Conservation (phyloP, 805 yeast species). For the Hanseniaspora taiwanica region DNA sequence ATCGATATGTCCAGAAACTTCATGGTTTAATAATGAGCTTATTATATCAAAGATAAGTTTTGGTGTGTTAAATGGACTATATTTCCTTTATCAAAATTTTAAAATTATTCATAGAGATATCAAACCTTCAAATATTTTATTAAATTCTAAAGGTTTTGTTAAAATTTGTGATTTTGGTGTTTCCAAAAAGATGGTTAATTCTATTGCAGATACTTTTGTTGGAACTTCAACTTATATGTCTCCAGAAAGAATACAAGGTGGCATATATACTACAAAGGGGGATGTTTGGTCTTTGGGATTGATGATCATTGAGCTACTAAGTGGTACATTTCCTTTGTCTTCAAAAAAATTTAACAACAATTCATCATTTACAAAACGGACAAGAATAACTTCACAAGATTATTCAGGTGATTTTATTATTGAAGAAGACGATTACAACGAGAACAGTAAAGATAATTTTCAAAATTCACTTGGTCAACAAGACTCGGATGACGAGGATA, state of each 20-base stretch:
- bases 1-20: slow-evolving; percentile 7
- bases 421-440: background rate
- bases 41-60: slow-evolving; percentile 63
- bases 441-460: background rate
- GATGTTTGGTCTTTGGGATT: slow-evolving; percentile 97
- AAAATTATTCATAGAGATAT: slow-evolving; percentile 91
- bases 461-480: background rate
- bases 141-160: slow-evolving; percentile 76
- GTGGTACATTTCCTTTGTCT: slow-evolving; percentile 64
- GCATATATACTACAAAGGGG: slow-evolving; percentile 82
- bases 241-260: slow-evolving; percentile 95
- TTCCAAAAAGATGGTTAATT: slow-evolving; percentile 78
- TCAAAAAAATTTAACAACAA: background rate
- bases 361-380: background rate
- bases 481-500: slow-evolving; percentile 28
- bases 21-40: slow-evolving; percentile 37
- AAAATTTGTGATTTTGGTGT: slow-evolving; percentile 97
- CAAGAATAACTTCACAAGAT: background rate
- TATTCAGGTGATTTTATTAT: background rate
- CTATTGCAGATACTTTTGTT: slow-evolving; percentile 93
- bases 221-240: slow-evolving; percentile 98
- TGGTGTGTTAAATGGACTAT: slow-evolving; percentile 68
- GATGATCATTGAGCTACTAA: slow-evolving; percentile 77
- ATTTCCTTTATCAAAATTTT: slow-evolving; percentile 69
- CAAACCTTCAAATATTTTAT: slow-evolving; percentile 85